Percentiles rank a stretch among this genome's conserved stretches.
phyloP scores from a whole-genome alignment of 305 asterid genomes.

The Solanum chacoense region DNA sequence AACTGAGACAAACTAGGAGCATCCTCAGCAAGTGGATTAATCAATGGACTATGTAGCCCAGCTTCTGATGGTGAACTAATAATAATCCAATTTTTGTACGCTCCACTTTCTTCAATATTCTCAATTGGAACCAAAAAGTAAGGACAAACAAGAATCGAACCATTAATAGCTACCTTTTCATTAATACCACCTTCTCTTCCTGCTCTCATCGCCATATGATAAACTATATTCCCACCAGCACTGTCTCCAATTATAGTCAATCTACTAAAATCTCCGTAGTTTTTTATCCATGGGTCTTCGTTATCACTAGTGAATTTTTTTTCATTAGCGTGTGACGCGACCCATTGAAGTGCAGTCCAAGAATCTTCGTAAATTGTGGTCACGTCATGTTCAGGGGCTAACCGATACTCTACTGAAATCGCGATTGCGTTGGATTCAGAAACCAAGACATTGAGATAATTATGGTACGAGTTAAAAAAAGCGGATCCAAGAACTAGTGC shows the following conservation, averaged over 20 bases:
- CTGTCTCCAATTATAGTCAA: conserved; percentile 21
- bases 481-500: conserved; percentile 11
- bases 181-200: conserved; percentile 19
- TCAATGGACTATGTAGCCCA: conserved; percentile 2
- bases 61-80: background rate
- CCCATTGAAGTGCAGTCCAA: conserved; percentile 2
- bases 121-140: conserved; percentile 25
- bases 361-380: conserved; percentile 17
- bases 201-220: conserved; percentile 27
- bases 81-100: background rate
- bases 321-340: background rate
- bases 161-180: conserved; percentile 14
- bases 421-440: conserved; percentile 9
- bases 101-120: background rate
- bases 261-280: conserved; percentile 15
- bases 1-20: conserved; percentile 16
- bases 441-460: background rate
- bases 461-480: background rate
- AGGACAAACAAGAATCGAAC: conserved; percentile 35
- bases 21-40: conserved; percentile 3
- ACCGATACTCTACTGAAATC: conserved; percentile 28
- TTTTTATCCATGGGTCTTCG: conserved; percentile 15
- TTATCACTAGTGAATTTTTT: background rate
- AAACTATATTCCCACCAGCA: conserved; percentile 44
- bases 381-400: conserved; percentile 24